Conservation (phyloP, 805 yeast genomes). For the Lachancea dasiensis region DNA sequence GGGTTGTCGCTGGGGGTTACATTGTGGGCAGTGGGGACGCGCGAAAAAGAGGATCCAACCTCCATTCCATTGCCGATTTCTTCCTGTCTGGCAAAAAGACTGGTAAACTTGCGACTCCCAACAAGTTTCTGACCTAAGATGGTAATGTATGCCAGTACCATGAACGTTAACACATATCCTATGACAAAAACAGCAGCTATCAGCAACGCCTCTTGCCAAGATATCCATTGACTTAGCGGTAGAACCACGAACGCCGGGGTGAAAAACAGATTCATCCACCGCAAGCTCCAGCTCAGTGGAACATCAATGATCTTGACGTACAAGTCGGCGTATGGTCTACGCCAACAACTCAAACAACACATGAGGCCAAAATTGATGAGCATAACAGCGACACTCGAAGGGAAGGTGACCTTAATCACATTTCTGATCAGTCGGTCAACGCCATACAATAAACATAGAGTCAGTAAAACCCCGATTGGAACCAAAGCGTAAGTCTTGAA, state of each 20-base stretch:
- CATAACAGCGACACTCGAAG: constrained; percentile 24
- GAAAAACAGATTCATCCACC: constrained; percentile 76
- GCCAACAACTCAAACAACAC: constrained; percentile 15
- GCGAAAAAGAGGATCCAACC: constrained; percentile 16
- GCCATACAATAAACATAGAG: constrained; percentile 19
- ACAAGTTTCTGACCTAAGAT: constrained; percentile 36
- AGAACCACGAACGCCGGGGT: constrained; percentile 70
- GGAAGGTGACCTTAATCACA: constrained; percentile 18
- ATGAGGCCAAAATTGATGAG: constrained; percentile 19
- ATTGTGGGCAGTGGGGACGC: constrained; percentile 3
- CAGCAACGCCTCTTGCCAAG: constrained; percentile 61
- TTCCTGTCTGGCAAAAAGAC: constrained; percentile 15
- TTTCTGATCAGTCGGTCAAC: constrained; percentile 17
- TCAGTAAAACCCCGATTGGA: constrained; percentile 17
- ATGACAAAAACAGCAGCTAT: constrained; percentile 68
- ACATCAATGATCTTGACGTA: constrained; percentile 36
- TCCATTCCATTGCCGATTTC: constrained; percentile 16
- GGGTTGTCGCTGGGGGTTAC: constrained; percentile 2
- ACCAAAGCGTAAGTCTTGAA: constrained; percentile 17
- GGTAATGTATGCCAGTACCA: constrained; percentile 45
- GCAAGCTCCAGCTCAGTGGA: constrained; percentile 59
- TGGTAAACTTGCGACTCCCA: constrained; percentile 25
- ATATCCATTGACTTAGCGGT: constrained; percentile 60
- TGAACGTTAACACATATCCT: constrained; percentile 53
- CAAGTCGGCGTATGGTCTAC: constrained; percentile 12